These are phyloP conservation scores for Trichosporon faecale DNA, from an alignment of 1,284 basidiomycete genomes.

Conservation along the genomic window DNA sequence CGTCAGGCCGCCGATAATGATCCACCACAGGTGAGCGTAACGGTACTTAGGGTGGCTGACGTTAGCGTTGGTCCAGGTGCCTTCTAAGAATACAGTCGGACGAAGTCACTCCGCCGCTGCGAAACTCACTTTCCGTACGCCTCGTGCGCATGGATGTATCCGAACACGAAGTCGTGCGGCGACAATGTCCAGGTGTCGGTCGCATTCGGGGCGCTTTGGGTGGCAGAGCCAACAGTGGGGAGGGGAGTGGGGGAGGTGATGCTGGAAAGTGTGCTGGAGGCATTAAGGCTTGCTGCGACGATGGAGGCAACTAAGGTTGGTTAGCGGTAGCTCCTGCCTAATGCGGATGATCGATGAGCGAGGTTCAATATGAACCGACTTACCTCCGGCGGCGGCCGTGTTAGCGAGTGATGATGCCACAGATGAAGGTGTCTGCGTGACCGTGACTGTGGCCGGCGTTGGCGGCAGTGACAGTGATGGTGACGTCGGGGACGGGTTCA, in stretches of 20 bases:
- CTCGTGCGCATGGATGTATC: slow-evolving; percentile 6
- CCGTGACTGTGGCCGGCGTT: neutral
- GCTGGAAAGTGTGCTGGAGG: neutral
- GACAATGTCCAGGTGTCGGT: neutral
- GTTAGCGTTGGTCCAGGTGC: neutral
- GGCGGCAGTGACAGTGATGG: neutral
- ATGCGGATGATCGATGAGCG: neutral
- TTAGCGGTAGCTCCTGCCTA: neutral
- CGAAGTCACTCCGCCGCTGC: neutral
- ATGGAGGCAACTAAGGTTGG: neutral
- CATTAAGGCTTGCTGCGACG: neutral
- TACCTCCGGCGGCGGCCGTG: neutral
- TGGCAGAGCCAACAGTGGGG: neutral
- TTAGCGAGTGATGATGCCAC: neutral
- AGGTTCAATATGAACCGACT: neutral
- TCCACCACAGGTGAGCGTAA: slow-evolving; percentile 48
- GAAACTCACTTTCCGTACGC: neutral
- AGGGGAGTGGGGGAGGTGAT: neutral
- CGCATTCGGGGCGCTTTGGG: neutral
- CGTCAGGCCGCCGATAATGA: slow-evolving; percentile 38
- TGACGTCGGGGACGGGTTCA: neutral
- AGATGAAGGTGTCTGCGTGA: neutral
- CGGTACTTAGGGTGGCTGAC: slow-evolving; percentile 34
- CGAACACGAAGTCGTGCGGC: neutral
- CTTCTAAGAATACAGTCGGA: neutral